phyloP scores from a whole-genome alignment of 2,329 filamentous ascomycete species.

The Fusarium hostae region DNA sequence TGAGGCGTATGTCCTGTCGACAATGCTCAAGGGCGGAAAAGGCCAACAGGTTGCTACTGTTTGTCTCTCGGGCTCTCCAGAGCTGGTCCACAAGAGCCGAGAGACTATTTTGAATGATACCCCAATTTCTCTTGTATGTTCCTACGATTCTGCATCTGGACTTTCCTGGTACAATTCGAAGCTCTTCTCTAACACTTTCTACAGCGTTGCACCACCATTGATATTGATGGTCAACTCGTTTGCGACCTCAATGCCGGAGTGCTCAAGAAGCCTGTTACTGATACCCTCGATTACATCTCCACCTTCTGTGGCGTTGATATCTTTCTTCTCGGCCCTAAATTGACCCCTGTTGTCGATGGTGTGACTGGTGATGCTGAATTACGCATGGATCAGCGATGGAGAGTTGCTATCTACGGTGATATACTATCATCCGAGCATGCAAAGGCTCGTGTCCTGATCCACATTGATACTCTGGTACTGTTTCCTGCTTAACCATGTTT shows the following conservation, averaged over 20 bases:
- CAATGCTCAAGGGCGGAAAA: slow-evolving; percentile 78
- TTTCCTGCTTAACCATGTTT: background rate
- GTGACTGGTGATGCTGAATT: slow-evolving; percentile 83
- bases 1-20: slow-evolving; percentile 85
- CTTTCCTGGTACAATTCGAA: background rate
- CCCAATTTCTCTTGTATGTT: slow-evolving; percentile 87
- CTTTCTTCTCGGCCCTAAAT: slow-evolving; percentile 91
- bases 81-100: slow-evolving; percentile 88
- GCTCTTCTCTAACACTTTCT: slow-evolving; percentile 19
- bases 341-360: slow-evolving; percentile 79
- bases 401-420: slow-evolving; percentile 94
- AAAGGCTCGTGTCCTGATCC: slow-evolving; percentile 94
- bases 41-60: slow-evolving; percentile 83
- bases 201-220: slow-evolving; percentile 91
- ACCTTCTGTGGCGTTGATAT: slow-evolving; percentile 94
- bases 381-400: slow-evolving; percentile 88
- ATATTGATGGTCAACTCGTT: slow-evolving; percentile 91
- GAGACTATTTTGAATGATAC: slow-evolving; percentile 92
- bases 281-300: slow-evolving; percentile 88
- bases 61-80: slow-evolving; percentile 87
- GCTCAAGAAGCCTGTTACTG: slow-evolving; percentile 79
- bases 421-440: slow-evolving; percentile 96
- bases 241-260: slow-evolving; percentile 76
- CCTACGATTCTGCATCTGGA: background rate
- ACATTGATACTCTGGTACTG: slow-evolving; percentile 91